phyloP scores from a whole-genome alignment of 345 rosid genomes.

The Anacardium occidentale region DNA sequence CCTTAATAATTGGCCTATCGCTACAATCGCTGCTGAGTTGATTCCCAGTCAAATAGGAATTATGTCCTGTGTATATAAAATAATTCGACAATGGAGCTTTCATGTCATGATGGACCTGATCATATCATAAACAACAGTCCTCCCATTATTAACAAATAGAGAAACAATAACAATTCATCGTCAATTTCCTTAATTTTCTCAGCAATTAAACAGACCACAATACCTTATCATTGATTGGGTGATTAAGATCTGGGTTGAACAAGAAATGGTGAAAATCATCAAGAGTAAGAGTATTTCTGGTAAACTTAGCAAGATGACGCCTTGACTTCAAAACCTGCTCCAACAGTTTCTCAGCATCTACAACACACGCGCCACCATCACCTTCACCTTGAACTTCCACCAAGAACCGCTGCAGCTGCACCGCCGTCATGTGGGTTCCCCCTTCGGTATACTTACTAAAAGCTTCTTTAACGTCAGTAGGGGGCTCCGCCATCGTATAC shows the following conservation, averaged over 20 bases:
- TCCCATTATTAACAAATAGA: neutral
- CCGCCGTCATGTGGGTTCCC: slow-evolving; percentile 55
- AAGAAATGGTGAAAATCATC: slow-evolving; percentile 65
- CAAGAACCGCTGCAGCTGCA: slow-evolving; percentile 61
- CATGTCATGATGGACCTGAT: slow-evolving; percentile 90
- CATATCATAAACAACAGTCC: neutral
- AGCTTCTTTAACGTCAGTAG: slow-evolving; percentile 52
- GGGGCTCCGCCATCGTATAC: slow-evolving; percentile 61
- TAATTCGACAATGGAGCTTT: slow-evolving; percentile 83
- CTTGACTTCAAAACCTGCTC: slow-evolving; percentile 50
- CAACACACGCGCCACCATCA: slow-evolving; percentile 19
- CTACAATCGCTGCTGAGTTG: slow-evolving; percentile 96
- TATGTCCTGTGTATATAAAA: slow-evolving; percentile 88
- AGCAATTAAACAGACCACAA: slow-evolving; percentile 12
- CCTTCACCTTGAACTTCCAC: slow-evolving; percentile 51
- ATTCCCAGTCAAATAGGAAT: slow-evolving; percentile 89
- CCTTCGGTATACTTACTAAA: slow-evolving; percentile 57
- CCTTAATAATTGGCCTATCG: slow-evolving; percentile 79
- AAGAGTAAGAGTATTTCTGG: slow-evolving; percentile 57
- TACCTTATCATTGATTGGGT: slow-evolving; percentile 54
- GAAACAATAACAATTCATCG: neutral
- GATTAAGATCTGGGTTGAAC: slow-evolving; percentile 63
- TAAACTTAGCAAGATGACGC: slow-evolving; percentile 64
- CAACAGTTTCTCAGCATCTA: slow-evolving; percentile 58
- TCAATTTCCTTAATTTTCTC: neutral